These are phyloP conservation scores for Geosmithia putterillii DNA, from an alignment of 2,329 filamentous ascomycete species.

Conservation along the genomic window DNA sequence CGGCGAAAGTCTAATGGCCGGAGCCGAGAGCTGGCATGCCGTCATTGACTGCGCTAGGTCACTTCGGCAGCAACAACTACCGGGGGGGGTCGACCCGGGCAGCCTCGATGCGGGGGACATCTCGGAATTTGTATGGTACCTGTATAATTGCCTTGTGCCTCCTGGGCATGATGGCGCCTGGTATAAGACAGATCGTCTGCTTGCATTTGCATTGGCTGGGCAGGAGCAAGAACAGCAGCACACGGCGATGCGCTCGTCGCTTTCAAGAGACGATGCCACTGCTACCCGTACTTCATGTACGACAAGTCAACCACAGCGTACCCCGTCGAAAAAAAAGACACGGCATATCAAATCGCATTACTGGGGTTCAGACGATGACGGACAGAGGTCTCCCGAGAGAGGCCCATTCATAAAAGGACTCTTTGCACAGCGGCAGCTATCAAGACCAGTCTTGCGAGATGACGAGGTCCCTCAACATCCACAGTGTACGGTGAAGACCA, in stretches of 20 bases:
- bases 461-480: neutral
- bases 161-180: constrained; percentile 11
- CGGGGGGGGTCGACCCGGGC: constrained; percentile 3
- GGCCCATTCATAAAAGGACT: neutral
- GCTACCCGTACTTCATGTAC: neutral
- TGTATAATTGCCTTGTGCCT: neutral
- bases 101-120: constrained; percentile 19
- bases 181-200: constrained; percentile 20
- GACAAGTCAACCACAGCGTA: neutral
- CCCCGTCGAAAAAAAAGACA: neutral
- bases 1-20: constrained; percentile 17
- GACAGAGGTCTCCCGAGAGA: neutral
- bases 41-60: constrained; percentile 19
- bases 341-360: neutral
- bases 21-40: constrained; percentile 19
- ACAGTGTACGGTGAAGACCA: neutral
- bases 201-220: neutral
- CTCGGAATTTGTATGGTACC: constrained; percentile 15
- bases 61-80: constrained; percentile 9
- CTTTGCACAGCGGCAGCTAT: neutral
- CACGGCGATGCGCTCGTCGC: neutral
- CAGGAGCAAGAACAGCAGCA: neutral
- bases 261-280: neutral
- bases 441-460: neutral
- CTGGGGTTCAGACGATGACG: neutral